phyloP scores from a whole-genome alignment of 2,329 filamentous ascomycete genomes.

The Neoscytalidium dimidiatum region DNA sequence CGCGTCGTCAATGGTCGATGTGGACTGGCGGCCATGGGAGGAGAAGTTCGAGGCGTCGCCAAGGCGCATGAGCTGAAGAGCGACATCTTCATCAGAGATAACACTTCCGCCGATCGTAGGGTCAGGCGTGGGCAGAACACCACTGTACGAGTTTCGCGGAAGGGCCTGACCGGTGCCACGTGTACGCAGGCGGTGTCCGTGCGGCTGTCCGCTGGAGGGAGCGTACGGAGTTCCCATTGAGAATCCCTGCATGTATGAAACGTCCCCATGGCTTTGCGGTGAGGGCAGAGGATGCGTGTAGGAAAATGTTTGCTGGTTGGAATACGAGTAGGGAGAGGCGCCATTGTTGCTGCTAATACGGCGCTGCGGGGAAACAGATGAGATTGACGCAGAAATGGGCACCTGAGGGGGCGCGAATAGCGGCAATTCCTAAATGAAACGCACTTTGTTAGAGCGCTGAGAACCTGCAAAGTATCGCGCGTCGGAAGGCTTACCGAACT shows the following conservation, averaged over 20 bases:
- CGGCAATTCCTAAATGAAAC: conserved; percentile 74
- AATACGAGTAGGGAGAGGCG: conserved; percentile 72
- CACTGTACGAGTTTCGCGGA: conserved; percentile 48
- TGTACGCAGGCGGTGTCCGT: conserved; percentile 37
- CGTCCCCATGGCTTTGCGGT: conserved; percentile 69
- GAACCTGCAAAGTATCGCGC: conserved; percentile 20
- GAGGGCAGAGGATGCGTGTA: conserved; percentile 79
- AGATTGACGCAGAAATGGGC: conserved; percentile 91
- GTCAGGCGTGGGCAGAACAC: conserved; percentile 75
- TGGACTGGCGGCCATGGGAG: conserved; percentile 81
- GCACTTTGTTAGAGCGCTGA: conserved; percentile 18
- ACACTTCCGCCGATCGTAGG: conserved; percentile 90
- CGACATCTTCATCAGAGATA: conserved; percentile 97
- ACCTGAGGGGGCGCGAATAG: conserved; percentile 81
- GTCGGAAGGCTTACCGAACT: conserved; percentile 77
- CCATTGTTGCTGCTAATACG: conserved; percentile 72
- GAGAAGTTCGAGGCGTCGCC: conserved; percentile 93
- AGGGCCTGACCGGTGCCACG: conserved; percentile 41
- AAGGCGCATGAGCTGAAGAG: conserved; percentile 92
- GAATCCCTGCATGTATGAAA: conserved; percentile 35
- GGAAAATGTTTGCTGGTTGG: conserved; percentile 76
- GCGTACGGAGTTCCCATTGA: conserved; percentile 38
- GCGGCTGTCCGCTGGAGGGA: conserved; percentile 32
- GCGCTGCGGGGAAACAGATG: conserved; percentile 91
- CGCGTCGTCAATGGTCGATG: conserved; percentile 89